A percentile compares a stretch with the other conserved stretches of the same genome.
phyloP scores from a whole-genome alignment of 169 alveolate genomes.

The Cryptosporidium parvum region DNA sequence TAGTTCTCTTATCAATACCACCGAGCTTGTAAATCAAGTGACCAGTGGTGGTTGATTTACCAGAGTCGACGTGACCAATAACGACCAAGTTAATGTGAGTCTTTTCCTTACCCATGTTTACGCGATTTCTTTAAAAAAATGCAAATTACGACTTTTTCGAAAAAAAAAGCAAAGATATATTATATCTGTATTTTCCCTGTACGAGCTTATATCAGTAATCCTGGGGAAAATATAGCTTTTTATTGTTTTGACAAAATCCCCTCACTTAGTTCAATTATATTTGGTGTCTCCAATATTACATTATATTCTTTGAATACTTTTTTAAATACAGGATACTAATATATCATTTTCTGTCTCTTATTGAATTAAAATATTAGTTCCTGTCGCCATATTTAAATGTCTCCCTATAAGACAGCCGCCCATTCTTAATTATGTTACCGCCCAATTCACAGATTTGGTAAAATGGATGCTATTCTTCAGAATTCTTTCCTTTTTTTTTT shows the following conservation, averaged over 20 bases:
- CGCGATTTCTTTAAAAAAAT: slow-evolving; percentile 3
- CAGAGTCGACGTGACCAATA: slow-evolving; percentile 98
- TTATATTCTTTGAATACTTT: not conserved
- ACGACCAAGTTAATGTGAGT: slow-evolving; percentile 94
- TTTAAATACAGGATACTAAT: not conserved
- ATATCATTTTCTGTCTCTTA: not conserved
- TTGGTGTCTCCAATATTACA: slow-evolving; percentile 3
- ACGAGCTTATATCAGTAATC: not conserved
- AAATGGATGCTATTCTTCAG: not conserved
- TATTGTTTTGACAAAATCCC: slow-evolving; percentile 17
- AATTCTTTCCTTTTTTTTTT: too few species aligned
- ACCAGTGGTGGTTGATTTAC: slow-evolving; percentile 97
- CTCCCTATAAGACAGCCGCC: slow-evolving; percentile 44
- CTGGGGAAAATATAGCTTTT: not conserved
- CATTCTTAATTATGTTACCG: not conserved
- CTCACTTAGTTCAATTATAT: slow-evolving; percentile 1
- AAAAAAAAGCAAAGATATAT: slow-evolving; percentile 12
- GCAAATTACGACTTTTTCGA: slow-evolving; percentile 9
- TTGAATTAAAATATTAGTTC: not conserved
- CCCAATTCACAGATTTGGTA: not conserved
- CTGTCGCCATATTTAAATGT: slow-evolving; percentile 13
- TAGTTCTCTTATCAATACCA: slow-evolving; percentile 95
- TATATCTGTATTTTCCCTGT: not conserved
- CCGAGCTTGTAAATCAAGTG: slow-evolving; percentile 95
- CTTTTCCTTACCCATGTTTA: slow-evolving; percentile 84